Percentiles rank a stretch among this genome's conserved stretches.
phyloP scores from a whole-genome alignment of 108 stramenopile genomes.

The Conticribra guillardii region DNA sequence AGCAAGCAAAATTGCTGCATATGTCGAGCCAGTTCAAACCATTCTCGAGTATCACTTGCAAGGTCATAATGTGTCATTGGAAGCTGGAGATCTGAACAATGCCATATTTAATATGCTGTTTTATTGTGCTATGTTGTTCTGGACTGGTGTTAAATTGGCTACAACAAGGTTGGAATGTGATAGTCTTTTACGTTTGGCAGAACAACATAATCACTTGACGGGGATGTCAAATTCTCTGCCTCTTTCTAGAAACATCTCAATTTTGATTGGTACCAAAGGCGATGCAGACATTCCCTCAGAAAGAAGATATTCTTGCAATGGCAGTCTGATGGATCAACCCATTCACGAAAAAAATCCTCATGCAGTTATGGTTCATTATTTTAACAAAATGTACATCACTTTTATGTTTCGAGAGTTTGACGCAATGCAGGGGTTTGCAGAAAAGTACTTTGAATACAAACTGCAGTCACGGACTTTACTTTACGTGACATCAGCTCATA shows the following conservation, averaged over 20 bases:
- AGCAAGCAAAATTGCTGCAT: background rate
- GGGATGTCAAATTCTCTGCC: background rate
- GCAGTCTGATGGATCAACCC: background rate
- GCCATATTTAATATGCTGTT: background rate
- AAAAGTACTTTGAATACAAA: background rate
- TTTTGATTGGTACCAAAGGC: background rate
- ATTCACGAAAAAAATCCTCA: background rate
- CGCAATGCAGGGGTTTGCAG: background rate
- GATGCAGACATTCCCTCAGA: background rate
- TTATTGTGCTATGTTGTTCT: background rate
- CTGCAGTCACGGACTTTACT: background rate
- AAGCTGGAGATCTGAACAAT: conserved; percentile 1
- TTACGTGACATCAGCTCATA: background rate
- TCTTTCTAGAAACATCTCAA: background rate
- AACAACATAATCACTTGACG: background rate
- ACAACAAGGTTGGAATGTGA: background rate
- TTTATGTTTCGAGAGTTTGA: background rate
- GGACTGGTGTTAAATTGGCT: background rate
- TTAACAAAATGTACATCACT: background rate
- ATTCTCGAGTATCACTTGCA: background rate
- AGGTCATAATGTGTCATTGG: background rate
- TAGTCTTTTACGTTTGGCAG: background rate
- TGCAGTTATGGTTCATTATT: background rate
- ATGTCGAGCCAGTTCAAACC: conserved; percentile 1
- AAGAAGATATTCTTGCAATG: background rate